These are phyloP conservation scores for Xylariaceae sp. DNA, from an alignment of 2,329 filamentous ascomycete species.

Conservation along the genomic window DNA sequence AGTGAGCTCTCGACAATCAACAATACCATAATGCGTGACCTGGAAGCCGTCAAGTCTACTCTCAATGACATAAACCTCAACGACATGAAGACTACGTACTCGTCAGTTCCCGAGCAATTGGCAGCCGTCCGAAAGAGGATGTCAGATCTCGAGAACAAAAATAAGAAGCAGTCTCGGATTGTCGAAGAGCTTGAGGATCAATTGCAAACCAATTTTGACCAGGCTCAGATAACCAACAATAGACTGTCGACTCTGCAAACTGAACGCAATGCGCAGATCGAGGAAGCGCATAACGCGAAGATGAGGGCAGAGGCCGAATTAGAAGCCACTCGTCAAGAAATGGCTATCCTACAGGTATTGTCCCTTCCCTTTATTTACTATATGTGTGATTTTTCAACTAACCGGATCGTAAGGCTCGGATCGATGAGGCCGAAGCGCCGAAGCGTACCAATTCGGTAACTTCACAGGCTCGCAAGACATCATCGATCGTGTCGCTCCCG, in stretches of 20 bases:
- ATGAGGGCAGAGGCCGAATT: conserved; percentile 62
- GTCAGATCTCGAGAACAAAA: conserved; percentile 57
- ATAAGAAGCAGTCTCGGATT: conserved; percentile 85
- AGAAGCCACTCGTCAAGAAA: conserved; percentile 62
- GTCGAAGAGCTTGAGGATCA: conserved; percentile 97
- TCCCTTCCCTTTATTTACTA: background rate
- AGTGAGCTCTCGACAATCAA: conserved; percentile 53
- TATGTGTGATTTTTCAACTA: background rate
- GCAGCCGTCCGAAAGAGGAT: conserved; percentile 62
- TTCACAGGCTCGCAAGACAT: conserved; percentile 77
- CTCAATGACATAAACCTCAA: conserved; percentile 49
- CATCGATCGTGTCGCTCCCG: conserved; percentile 75
- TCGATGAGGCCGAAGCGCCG: conserved; percentile 35
- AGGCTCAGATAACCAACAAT: conserved; percentile 80
- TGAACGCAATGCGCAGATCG: conserved; percentile 68
- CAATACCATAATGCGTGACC: conserved; percentile 54
- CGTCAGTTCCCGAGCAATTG: conserved; percentile 51
- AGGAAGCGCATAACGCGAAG: conserved; percentile 68
- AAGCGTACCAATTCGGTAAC: conserved; percentile 56
- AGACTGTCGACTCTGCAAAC: conserved; percentile 76
- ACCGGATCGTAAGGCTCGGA: conserved; percentile 24
- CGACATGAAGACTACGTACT: conserved; percentile 39
- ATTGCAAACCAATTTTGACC: conserved; percentile 89
- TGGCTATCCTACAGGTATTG: conserved; percentile 70
- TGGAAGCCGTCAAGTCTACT: conserved; percentile 55